phyloP scores from a whole-genome alignment of 2,329 filamentous ascomycete species.

The Colletotrichum tamarilloi region DNA sequence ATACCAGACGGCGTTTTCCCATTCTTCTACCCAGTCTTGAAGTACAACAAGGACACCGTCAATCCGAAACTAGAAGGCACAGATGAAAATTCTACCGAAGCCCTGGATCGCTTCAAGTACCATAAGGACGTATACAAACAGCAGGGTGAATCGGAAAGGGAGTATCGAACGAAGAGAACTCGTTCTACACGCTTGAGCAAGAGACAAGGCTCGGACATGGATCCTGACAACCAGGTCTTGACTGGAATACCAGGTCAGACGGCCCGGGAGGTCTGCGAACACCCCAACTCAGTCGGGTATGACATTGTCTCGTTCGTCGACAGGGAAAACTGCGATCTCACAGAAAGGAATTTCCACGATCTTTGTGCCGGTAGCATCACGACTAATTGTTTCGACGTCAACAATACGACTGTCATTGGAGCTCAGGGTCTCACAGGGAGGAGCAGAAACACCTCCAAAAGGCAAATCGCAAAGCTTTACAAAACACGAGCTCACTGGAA shows the following conservation, averaged over 20 bases:
- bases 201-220: constrained; percentile 1
- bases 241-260: constrained; percentile 23
- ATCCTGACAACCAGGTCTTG: constrained; percentile 5
- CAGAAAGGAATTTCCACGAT: constrained; percentile 1
- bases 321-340: constrained; percentile 20
- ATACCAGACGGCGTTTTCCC: constrained; percentile 38
- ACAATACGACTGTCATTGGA: constrained; percentile 3
- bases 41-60: constrained; percentile 38
- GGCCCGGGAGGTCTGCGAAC: constrained; percentile 7
- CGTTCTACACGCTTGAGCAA: neutral
- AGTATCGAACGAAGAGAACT: neutral
- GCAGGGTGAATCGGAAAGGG: constrained; percentile 5
- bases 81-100: constrained; percentile 32
- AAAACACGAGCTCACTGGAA: constrained; percentile 13
- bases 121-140: constrained; percentile 29
- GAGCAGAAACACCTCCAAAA: neutral
- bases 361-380: neutral
- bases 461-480: neutral
- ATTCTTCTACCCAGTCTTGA: constrained; percentile 41
- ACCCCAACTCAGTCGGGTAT: constrained; percentile 7
- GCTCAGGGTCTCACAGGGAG: neutral
- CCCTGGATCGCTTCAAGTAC: constrained; percentile 28
- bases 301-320: constrained; percentile 24
- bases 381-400: constrained; percentile 18
- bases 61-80: constrained; percentile 18